phyloP scores from a whole-genome alignment of 1,284 basidiomycete species.

The Boletus sp. region DNA sequence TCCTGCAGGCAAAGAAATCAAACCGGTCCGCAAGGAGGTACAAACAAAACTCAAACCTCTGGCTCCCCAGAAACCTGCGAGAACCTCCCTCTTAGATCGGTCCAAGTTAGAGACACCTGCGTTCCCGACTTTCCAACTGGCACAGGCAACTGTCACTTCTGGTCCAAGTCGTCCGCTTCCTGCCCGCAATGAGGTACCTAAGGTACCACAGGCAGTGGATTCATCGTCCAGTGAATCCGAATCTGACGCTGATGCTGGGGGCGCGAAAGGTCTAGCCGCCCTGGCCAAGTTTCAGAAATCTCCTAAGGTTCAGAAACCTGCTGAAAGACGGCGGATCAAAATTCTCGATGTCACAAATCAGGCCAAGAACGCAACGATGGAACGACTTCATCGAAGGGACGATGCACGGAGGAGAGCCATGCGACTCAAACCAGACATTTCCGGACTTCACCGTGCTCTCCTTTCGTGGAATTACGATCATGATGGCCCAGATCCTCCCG shows the following conservation, averaged over 20 bases:
- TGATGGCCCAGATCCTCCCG: slow-evolving; percentile 56
- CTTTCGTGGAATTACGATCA: slow-evolving; percentile 86
- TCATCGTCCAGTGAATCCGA: slow-evolving; percentile 47
- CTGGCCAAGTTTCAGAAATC: slow-evolving; percentile 63
- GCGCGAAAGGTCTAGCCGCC: slow-evolving; percentile 48
- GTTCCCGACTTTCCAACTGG: slow-evolving; percentile 37
- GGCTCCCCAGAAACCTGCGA: slow-evolving; percentile 19
- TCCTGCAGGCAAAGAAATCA: slow-evolving; percentile 14
- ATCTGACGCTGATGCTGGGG: slow-evolving; percentile 51
- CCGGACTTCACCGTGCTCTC: slow-evolving; percentile 74
- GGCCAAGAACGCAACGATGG: slow-evolving; percentile 41
- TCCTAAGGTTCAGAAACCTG: slow-evolving; percentile 52
- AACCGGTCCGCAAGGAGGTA: slow-evolving; percentile 22
- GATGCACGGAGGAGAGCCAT: slow-evolving; percentile 62
- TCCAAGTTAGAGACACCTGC: slow-evolving; percentile 29
- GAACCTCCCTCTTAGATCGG: slow-evolving; percentile 35
- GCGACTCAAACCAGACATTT: slow-evolving; percentile 81
- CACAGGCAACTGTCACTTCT: slow-evolving; percentile 14
- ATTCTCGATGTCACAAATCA: slow-evolving; percentile 56
- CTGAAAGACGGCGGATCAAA: slow-evolving; percentile 67
- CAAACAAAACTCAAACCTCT: slow-evolving; percentile 22
- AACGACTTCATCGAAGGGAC: slow-evolving; percentile 52
- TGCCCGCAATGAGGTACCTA: slow-evolving; percentile 28
- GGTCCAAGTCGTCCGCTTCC: slow-evolving; percentile 15
- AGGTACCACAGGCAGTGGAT: slow-evolving; percentile 17